Conservation (phyloP, 1,284 basidiomycete genomes). For the Ustilago lituana region DNA sequence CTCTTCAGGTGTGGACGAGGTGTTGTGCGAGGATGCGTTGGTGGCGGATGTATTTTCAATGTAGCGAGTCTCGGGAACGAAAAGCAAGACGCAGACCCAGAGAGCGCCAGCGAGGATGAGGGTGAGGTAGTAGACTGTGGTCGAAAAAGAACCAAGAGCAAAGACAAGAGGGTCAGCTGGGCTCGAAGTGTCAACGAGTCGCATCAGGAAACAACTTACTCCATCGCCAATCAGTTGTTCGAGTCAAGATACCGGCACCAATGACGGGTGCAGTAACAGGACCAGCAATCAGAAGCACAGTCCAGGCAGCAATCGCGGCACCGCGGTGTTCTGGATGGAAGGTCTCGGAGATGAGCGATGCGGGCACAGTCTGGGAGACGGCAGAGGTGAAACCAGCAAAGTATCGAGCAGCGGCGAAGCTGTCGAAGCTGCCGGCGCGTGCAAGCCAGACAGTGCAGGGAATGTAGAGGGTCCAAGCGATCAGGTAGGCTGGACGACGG, state of each 20-base stretch:
- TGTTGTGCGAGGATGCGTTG: not conserved
- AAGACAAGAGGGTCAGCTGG: not conserved
- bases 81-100: slow-evolving; percentile 57
- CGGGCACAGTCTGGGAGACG: slow-evolving; percentile 47
- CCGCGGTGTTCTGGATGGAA: slow-evolving; percentile 63
- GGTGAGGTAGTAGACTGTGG: slow-evolving; percentile 63
- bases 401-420: slow-evolving; percentile 50
- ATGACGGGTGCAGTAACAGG: slow-evolving; percentile 67
- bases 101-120: slow-evolving; percentile 62
- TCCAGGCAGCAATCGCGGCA: slow-evolving; percentile 65
- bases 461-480: slow-evolving; percentile 66
- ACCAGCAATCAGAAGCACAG: slow-evolving; percentile 52
- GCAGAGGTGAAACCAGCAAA: slow-evolving; percentile 43
- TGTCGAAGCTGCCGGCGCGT: slow-evolving; percentile 42
- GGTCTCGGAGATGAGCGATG: slow-evolving; percentile 44
- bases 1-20: slow-evolving; percentile 6
- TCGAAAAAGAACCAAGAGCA: not conserved
- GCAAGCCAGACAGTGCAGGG: slow-evolving; percentile 66
- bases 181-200: not conserved
- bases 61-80: slow-evolving; percentile 68
- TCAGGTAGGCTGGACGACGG: slow-evolving; percentile 65
- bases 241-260: slow-evolving; percentile 58
- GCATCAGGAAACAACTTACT: slow-evolving; percentile 1
- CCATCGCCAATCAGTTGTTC: slow-evolving; percentile 51
- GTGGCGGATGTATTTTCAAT: slow-evolving; percentile 15